A percentile compares a stretch with the other conserved stretches of the same genome.
These are phyloP conservation scores for Mortierella sp. DNA, from an alignment of 371 early-diverging fungal genomes.

Conservation along the genomic window DNA sequence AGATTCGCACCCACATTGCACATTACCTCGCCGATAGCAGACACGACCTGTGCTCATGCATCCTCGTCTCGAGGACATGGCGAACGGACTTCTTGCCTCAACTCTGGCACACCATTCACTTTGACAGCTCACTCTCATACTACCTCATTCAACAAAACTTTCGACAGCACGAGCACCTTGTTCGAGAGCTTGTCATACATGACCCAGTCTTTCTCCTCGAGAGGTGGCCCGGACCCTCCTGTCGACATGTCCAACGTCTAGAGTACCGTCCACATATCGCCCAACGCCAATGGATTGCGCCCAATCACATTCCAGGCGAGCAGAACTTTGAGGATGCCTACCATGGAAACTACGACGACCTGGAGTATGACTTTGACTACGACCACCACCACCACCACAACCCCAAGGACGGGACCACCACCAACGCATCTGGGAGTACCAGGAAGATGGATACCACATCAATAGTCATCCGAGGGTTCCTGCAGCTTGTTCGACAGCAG, in stretches of 20 bases:
- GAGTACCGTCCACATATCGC: slow-evolving; percentile 4
- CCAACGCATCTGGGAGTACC: background rate
- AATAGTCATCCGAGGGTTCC: background rate
- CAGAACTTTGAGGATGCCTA: background rate
- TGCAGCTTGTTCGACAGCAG: slow-evolving; percentile 13
- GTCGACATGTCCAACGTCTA: background rate
- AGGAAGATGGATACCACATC: background rate
- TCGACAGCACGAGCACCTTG: slow-evolving; percentile 12
- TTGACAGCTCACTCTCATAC: slow-evolving; percentile 13
- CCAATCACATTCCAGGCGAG: background rate
- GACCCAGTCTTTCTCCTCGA: slow-evolving; percentile 13
- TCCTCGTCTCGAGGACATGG: slow-evolving; percentile 22
- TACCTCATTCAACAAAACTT: background rate
- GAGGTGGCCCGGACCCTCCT: background rate
- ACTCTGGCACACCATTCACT: slow-evolving; percentile 21
- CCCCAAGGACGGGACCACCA: background rate
- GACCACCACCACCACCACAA: background rate
- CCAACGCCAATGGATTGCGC: slow-evolving; percentile 9
- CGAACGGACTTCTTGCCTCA: slow-evolving; percentile 13
- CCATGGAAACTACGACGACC: background rate
- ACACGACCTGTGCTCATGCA: slow-evolving; percentile 13
- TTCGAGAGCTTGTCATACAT: slow-evolving; percentile 15
- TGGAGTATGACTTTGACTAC: background rate
- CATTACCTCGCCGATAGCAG: slow-evolving; percentile 3
- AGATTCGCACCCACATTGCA: slow-evolving; percentile 15